Base-by-base conservation (phyloP, 2,329 filamentous ascomycete species). In the Cladosporium cucumerinum region DNA sequence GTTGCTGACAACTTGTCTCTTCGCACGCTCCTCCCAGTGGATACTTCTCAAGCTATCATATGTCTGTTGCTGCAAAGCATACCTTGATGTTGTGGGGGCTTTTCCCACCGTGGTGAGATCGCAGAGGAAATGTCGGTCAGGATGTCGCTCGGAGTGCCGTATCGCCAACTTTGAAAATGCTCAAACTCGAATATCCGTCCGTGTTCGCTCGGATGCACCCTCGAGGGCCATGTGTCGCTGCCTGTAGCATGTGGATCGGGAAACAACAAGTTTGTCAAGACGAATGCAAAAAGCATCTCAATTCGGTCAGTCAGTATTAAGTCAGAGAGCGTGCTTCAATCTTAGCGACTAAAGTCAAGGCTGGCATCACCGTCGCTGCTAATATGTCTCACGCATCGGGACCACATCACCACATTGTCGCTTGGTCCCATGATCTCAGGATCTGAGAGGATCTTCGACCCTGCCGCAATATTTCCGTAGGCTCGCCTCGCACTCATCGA, bases 391-490 rank as follows among this genome's bases (percentile, higher is more conserved):
- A 43, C 49, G 28, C 49, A 52, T 52, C 49, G 28, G 28, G 49
- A 28, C 28, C 49, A 52, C 49, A 52, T 30, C 28, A 26, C 32
- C 49, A 52, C 49, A 30, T 30, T 52, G 16, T 52, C 49, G 10
- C 49, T 26, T 30, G 49, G 32, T 30, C 49, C 16, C 49, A 52
- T 30, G 26, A 52, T 52, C 26, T 30, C 16, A 52, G 25, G 26
- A 28, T 52, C 16, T 30, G 25, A 52, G 28, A 52, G 36, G 18
- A 52, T 52, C 52, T 28, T 25, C 36, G 52, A 57, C 30, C n/a
- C 23, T 59, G 57, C 59, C 59, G 59, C 59, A 62, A 62, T 62
- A 62, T 62, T 54, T 62, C 59, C 59, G 59, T n/a, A n/a, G 25
- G 14, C 49, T 52, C 26, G 49, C 26, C 26, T 52, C 49, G 49